Base-by-base conservation (phyloP, 306 rosid genomes). In the cucumber (Cucumis sativus) region DNA sequence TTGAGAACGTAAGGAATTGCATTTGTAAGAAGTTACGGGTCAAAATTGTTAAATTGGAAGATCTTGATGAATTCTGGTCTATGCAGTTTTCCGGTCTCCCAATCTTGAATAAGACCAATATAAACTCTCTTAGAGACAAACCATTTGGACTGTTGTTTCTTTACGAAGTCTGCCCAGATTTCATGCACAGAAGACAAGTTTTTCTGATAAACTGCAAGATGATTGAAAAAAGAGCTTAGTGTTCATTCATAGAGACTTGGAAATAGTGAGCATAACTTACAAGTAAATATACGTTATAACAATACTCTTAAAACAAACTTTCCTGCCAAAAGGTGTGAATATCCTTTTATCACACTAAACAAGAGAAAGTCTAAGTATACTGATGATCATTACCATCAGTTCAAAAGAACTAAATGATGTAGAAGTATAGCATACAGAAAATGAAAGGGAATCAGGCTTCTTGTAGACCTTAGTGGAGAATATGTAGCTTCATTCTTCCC, bases 121-220 rank as follows among this genome's bases (percentile, higher is more conserved):
- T 84, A 57, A 89, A 91, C 72, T 80, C 85, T 8, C 77, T 81
- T 74, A 88, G 79, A 88, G 88, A 21, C 57, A 83, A 49, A 71
- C 79, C 79, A 85, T 84, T 84, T 78, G 77, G 64, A 80, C 86
- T 83, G 84, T 90, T 84, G 72, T 82, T 70, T 78, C 4, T 84
- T 85, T 80, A 78, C 77, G 79, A 85, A 91, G 68, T 93, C 93
- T 82, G 76, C 58, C 96, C 98, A 93, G 49, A 93, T 84, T 52
- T 83, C 85, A 82, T 84, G 91, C 71, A 79, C 93, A 23, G 90
- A 86, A 79, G 89, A 79, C 83, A 90, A 80, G 86, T 87, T 87
- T 84, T 88, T 79, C 87, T 83, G 91, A 84, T 81, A 75, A 86
- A 93, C 98, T 84, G 94, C 96, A 88, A 93, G 83, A 97, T 93